Evolutionary conservation across 306 rosid genomes (phyloP).

Genomic region (Prinsepia uniflora): DNA sequence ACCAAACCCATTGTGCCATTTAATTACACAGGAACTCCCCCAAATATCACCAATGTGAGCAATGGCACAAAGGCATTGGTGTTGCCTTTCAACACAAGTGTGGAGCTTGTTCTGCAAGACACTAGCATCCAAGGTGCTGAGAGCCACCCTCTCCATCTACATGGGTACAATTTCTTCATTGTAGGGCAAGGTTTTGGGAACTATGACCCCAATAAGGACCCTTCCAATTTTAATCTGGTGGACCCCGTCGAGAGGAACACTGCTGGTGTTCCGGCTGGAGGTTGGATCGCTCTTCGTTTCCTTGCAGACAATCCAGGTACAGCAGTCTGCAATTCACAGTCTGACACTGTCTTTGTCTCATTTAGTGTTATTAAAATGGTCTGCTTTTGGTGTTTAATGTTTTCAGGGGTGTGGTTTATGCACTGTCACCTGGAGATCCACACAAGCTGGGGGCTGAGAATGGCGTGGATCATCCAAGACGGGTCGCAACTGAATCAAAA

Average conservation of each 20-base stretch:
- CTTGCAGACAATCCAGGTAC: conserved; percentile 77
- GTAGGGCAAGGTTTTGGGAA: conserved; percentile 88
- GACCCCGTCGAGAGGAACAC: conserved; percentile 80
- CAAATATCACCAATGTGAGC: conserved; percentile 54
- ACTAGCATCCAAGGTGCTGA: conserved; percentile 64
- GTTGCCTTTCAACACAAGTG: conserved; percentile 59
- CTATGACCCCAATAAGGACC: conserved; percentile 54
- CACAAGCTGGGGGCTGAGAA: conserved; percentile 87
- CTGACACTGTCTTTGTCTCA: too few species aligned
- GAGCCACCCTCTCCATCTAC: conserved; percentile 89
- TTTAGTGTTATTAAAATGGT: not conserved
- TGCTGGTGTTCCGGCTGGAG: conserved; percentile 57
- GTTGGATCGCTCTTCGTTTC: conserved; percentile 79
- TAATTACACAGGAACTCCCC: conserved; percentile 76
- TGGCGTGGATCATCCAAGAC: conserved; percentile 79
- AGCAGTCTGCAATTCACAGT: not conserved
- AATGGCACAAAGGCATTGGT: conserved; percentile 62
- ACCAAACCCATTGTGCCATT: conserved; percentile 42
- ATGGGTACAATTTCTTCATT: conserved; percentile 66
- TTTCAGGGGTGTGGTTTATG: conserved; percentile 86
- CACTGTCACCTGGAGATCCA: conserved; percentile 86
- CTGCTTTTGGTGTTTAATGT: not conserved
- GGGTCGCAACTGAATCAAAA: conserved; percentile 61
- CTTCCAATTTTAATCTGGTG: conserved; percentile 55
- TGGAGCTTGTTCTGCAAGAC: conserved; percentile 72